A percentile compares a stretch with the other conserved stretches of the same genome.
phyloP scores from a whole-genome alignment of 768 basidiomycete species.

The Serendipita sp. region DNA sequence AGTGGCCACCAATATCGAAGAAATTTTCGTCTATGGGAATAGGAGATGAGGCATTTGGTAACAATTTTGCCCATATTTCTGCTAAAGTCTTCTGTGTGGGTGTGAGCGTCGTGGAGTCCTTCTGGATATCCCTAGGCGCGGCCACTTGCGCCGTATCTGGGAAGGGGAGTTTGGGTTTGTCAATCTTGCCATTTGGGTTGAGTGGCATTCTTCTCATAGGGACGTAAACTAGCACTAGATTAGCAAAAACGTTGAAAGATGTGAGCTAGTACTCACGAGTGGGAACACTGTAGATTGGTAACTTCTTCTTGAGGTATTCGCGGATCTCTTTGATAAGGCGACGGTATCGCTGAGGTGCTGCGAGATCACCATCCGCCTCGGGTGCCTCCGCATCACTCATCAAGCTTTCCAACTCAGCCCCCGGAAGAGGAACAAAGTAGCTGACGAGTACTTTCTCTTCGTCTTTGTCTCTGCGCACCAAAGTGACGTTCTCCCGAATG shows the following conservation, averaged over 20 bases:
- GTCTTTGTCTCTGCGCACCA: constrained; percentile 92
- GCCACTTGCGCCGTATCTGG: constrained; percentile 75
- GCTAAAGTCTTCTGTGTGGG: constrained; percentile 69
- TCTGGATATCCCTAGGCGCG: constrained; percentile 20
- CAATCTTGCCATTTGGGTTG: constrained; percentile 97
- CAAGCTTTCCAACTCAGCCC: constrained; percentile 40
- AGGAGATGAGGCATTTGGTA: constrained; percentile 59
- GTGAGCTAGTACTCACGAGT: constrained; percentile 40
- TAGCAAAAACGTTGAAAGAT: not conserved
- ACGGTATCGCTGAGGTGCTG: constrained; percentile 72
- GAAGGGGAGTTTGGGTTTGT: constrained; percentile 96
- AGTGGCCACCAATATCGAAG: constrained; percentile 97
- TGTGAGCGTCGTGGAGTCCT: constrained; percentile 26
- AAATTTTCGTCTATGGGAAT: constrained; percentile 87
- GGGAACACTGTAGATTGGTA: constrained; percentile 89
- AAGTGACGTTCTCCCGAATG: constrained; percentile 93
- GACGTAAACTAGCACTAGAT: constrained; percentile 54
- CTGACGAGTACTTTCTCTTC: constrained; percentile 97
- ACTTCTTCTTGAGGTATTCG: constrained; percentile 89
- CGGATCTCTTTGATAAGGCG: constrained; percentile 83
- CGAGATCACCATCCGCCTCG: constrained; percentile 36
- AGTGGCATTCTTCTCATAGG: constrained; percentile 90
- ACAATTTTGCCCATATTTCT: constrained; percentile 66
- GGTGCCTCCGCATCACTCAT: constrained; percentile 45
- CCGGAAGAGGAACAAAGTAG: constrained; percentile 85